Base-by-base conservation (phyloP, 2,329 filamentous ascomycete species). In the Neofusicoccum kwambonambiense region DNA sequence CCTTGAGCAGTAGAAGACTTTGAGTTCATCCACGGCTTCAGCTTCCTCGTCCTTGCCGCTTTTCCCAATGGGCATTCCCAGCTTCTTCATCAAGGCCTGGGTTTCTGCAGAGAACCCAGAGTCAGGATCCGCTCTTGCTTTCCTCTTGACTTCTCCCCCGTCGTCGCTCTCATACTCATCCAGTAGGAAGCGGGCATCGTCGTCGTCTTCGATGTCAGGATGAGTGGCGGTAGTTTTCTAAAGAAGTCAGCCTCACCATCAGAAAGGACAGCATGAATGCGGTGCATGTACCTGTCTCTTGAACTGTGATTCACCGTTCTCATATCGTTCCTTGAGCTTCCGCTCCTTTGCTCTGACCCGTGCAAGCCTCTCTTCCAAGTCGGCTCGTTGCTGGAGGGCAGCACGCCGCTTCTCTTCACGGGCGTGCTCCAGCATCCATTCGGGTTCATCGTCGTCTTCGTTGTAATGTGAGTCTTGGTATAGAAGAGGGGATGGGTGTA, bases 1-100 rank as follows among this genome's bases (percentile, higher is more conserved):
- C 73, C 93, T 86, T 7, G 93, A 97, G 64, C 93, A 95, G 78
- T 94, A 97, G 76, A 91, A 96, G 60, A 97, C 91, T 82, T 94
- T 96, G 58, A 90, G 81, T 68, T 90, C 87, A 63, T 92, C 87
- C 12, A 86, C 82, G 7, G 83, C 76, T 42, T 86, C 81, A n/a
- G 82, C 77, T 5, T 82, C 79, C 8, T 84, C 79, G 7, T 82
- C 78, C 15, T 75, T 70, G 12, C 65, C 47, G 17, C 72, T 74
- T 62, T 68, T 6, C 31, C 60, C 49, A 66, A 72, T 37, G 67
- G 66, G 61, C 68, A 80, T 77, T 0, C 81, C 81, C 7, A 83
- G 72, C 69, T 86, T 89, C 64, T 90, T 85, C 77, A 97, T 86
- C 52, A 95, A 78, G 34, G 88, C 88, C 58, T 89, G 83, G 2